Evolutionary conservation across 106 monocot species (phyloP).

Genomic region (Dendrobium huoshanense): DNA sequence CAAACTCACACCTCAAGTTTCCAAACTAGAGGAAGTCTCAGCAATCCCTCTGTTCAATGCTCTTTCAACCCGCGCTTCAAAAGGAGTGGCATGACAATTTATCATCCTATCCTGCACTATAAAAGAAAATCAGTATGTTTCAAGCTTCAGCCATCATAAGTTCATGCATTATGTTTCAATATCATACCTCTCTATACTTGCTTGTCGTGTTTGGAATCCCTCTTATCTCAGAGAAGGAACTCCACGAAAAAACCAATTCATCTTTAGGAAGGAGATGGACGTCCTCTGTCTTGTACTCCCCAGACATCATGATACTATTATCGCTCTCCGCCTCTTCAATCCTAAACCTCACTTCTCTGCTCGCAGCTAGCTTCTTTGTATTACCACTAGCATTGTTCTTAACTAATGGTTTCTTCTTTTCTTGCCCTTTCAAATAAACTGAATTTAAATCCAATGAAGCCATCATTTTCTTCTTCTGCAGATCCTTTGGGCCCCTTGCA

Average conservation of each 20-base stretch:
- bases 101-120: conserved; percentile 16
- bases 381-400: background rate
- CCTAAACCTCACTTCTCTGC: background rate
- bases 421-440: background rate
- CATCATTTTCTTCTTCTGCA: background rate
- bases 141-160: background rate
- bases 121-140: background rate
- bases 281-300: background rate
- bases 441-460: background rate
- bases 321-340: background rate
- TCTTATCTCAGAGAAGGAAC: conserved; percentile 9
- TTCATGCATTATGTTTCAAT: background rate
- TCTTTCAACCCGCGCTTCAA: conserved; percentile 11
- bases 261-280: background rate
- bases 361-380: background rate
- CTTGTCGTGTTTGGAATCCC: conserved; percentile 14
- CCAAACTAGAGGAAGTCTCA: background rate
- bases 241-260: background rate
- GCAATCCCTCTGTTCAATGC: conserved; percentile 1
- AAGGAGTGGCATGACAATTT: conserved; percentile 15
- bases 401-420: background rate
- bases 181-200: conserved; percentile 14
- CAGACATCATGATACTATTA: background rate
- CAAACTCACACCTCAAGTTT: conserved; percentile 5
- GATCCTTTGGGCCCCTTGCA: background rate